Evolutionary conservation across 495 filamentous ascomycete species (phyloP), one percentile per base, ranked within the genome.

Genomic region (Clavariopsis aquatica): DNA sequence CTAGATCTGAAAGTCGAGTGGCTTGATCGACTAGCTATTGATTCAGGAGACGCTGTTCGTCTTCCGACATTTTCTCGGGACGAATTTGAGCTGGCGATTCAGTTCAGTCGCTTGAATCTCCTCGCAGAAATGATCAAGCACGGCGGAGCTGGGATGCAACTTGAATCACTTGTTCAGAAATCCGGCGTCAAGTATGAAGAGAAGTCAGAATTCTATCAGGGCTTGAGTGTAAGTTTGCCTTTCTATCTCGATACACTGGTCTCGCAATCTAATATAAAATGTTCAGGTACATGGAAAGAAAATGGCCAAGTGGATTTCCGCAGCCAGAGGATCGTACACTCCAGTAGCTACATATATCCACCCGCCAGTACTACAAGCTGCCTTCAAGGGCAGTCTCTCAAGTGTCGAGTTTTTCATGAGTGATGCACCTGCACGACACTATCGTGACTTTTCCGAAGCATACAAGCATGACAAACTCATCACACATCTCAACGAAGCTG

Each of bases 401-500:
- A 80, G 79, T 28, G 81, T 85, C 0, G 84, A 91, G 69, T 93
- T 86, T 84, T 88, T 89, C 69, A 72, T 91, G 51, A 83, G 86
- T 43, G 85, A 87, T 31, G 80, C 83, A 0, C 87, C 88, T 0
- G 66, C 80, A 61, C 75, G 85, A 31, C 74, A 80, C 47, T 93
- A 92, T 66, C 70, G 78, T 10, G 80, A 87, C 43, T 93, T 89
- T 65, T 77, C 81, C 13, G 81, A 83, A 46, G 78, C 78, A 9
- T 79, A 88, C 55, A 75, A 74, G 53, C 75, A 83, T 22, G 83
- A 91, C 47, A 73, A 79, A 41, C 77, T 81, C 15, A 59, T 91
- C 24, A 79, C 83, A 62, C 80, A 82, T 58, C 74, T 91, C 0
- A 77, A 76, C 3, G 71, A 82, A 47, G 72, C 81, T 0, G 73